Base-by-base conservation (phyloP, 495 filamentous ascomycete species). In the Bombardia bombarda region DNA sequence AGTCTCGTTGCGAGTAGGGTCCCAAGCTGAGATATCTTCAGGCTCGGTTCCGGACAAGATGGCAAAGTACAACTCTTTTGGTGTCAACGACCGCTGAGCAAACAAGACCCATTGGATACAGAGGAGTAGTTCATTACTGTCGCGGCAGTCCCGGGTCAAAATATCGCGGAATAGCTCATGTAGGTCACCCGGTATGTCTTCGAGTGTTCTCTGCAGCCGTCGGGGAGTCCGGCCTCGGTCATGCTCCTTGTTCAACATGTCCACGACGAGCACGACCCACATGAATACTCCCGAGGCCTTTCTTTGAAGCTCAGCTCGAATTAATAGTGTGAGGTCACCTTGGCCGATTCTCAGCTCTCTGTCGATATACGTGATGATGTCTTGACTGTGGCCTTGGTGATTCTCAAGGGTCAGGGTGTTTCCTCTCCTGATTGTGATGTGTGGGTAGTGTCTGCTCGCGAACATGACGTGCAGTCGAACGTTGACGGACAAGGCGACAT, bases 361-460 rank as follows among this genome's bases (percentile, higher is more conserved):
- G 14, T 54, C 17, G 3, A 62, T 14, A 26, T 56, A 60, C 8
- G 19, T 34, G 2, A 26, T 25, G 26, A 62, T 59, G 23, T 62
- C 59, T 9, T 52, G 17, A 18, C n/a, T 38, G 16, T 62, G 59
- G 4, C 52, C 56, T 20, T 45, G 16, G 34, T 57, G 41, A 0
- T 41, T 21, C 28, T 64, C 59, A 7, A 65, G 41, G 2, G 38
- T 38, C 7, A 65, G n/a, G 23, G 49, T 34, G 4, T 64, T 45
- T 4, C 66, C 61, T n/a, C 52, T 52, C 7, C 46, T 16, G 4
- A 70, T 60, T 0, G 43, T 47, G 33, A 78, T 68, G 31, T 68
- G 43, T 0, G 73, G 73, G 39, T 74, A 74, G 51, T 73, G 68
- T 3, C 73, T 58, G 51, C 73, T 77, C 0, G 74, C 72, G 36